Base-by-base conservation (phyloP, 2,329 filamentous ascomycete genomes). In the Pseudovirgaria hyperparasitica region DNA sequence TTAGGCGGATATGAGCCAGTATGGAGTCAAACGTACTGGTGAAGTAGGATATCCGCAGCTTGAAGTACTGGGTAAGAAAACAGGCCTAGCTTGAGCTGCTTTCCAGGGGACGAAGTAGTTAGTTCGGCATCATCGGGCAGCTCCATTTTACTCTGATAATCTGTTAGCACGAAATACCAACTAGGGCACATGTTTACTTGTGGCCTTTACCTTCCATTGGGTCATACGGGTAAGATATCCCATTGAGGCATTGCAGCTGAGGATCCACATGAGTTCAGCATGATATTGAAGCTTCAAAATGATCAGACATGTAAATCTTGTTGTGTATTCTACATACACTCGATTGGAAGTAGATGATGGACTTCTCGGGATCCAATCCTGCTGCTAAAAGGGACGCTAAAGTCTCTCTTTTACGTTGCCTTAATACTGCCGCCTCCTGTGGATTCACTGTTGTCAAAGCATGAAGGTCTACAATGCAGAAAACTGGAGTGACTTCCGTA, bases 201-300 rank as follows among this genome's bases (percentile, higher is more conserved):
- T n/a, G n/a, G n/a, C n/a, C 20, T 46, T 38, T 46, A 82, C 84
- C 74, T 98, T 98, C 86, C 90, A 98, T 55, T 96, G 90, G 16
- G 90, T 96, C 90, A 98, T 98, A n/a, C 90, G 69, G 7, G 79
- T 79, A n/a, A 98, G 62, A 55, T 93, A 92, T 20, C 90, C 90
- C 54, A 90, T 85, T 5, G 82, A 87, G 14, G 90, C 82, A 27
- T 81, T 80, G 39, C 86, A 94, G 47, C 82, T 87, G 35, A 98
- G 59, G 46, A 96, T 85, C 90, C 90, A 98, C 81, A 93, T 92
- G 36, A 98, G 66, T 54, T 96, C 86, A 4, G 80, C 62, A 57
- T 96, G 90, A 24, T 76, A 75, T 11, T 74, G 64, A 2, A 86
- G 75, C 72, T 82, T 18, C 10, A 26, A 16, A 25, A 13, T 22